phyloP scores from a whole-genome alignment of 345 rosid species.

The Camelina laxa region DNA sequence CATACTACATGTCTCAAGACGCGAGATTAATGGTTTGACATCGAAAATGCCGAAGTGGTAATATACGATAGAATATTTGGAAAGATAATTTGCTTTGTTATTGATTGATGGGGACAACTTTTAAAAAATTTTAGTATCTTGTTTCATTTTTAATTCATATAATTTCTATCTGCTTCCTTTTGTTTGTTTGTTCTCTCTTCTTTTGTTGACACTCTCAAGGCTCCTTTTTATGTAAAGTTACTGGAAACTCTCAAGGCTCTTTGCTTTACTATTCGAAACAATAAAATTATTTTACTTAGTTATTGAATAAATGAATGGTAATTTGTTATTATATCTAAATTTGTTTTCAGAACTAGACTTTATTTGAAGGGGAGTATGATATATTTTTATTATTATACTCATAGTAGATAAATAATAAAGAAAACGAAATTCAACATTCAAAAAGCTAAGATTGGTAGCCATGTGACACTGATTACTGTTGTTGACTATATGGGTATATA shows the following conservation, averaged over 20 bases:
- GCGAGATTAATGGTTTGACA: slow-evolving; percentile 56
- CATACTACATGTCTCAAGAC: slow-evolving; percentile 29
- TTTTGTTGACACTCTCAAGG: slow-evolving; percentile 35
- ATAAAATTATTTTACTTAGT: not conserved
- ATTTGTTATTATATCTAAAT: too few relatives aligned
- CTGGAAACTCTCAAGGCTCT: slow-evolving; percentile 32
- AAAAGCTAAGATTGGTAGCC: slow-evolving; percentile 29
- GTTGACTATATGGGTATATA: slow-evolving; percentile 24
- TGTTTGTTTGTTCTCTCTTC: slow-evolving; percentile 38
- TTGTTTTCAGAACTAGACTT: too few relatives aligned
- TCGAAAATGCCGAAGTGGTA: slow-evolving; percentile 50
- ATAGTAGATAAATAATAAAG: not conserved
- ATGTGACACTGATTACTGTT: slow-evolving; percentile 35
- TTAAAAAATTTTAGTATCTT: not conserved
- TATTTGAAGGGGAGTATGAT: too few relatives aligned
- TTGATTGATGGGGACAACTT: slow-evolving; percentile 53
- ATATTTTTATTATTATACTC: too few relatives aligned
- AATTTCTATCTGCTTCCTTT: slow-evolving; percentile 30
- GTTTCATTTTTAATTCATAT: slow-evolving; percentile 12
- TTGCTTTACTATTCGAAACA: slow-evolving; percentile 14
- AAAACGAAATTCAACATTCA: slow-evolving; percentile 8
- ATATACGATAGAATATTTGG: slow-evolving; percentile 58
- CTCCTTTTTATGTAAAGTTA: slow-evolving; percentile 26
- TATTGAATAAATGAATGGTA: not conserved
- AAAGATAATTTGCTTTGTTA: slow-evolving; percentile 47